Evolutionary conservation across 768 basidiomycete species (phyloP).

Genomic region (Psilocybe cubensis): DNA sequence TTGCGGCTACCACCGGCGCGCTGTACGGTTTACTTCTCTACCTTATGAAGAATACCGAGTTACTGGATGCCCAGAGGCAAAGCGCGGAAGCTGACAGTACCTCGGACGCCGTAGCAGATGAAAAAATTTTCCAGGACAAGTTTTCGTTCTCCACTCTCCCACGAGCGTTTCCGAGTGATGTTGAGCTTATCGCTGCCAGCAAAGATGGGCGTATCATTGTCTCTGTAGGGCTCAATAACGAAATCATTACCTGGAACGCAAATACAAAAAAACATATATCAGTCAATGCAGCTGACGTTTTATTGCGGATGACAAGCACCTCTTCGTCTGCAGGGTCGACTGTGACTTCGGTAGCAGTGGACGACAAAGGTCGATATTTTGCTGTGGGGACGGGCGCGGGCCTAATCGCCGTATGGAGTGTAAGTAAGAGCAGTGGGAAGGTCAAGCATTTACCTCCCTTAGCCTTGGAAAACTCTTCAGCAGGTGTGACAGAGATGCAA

Average conservation of each 20-base stretch:
- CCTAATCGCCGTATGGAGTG: slow-evolving; percentile 62
- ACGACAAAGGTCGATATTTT: slow-evolving; percentile 60
- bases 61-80: slow-evolving; percentile 84
- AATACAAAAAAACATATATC: slow-evolving; percentile 41
- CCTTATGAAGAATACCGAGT: slow-evolving; percentile 88
- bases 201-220: slow-evolving; percentile 66
- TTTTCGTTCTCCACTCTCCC: slow-evolving; percentile 72
- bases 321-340: slow-evolving; percentile 52
- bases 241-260: slow-evolving; percentile 71
- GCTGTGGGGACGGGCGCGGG: slow-evolving; percentile 78
- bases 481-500: slow-evolving; percentile 56
- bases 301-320: slow-evolving; percentile 53
- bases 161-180: slow-evolving; percentile 81
- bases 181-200: slow-evolving; percentile 79
- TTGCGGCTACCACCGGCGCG: slow-evolving; percentile 71
- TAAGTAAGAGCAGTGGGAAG: slow-evolving; percentile 39
- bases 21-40: slow-evolving; percentile 83
- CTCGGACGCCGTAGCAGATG: slow-evolving; percentile 19
- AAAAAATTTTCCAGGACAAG: slow-evolving; percentile 40
- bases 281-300: slow-evolving; percentile 55
- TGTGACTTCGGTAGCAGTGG: slow-evolving; percentile 65
- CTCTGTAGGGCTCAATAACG: slow-evolving; percentile 79
- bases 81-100: slow-evolving; percentile 41
- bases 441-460: slow-evolving; percentile 37
- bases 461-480: slow-evolving; percentile 42